Evolutionary conservation across 805 yeast genomes (phyloP).

Genomic region (Teunomyces pallodes): DNA sequence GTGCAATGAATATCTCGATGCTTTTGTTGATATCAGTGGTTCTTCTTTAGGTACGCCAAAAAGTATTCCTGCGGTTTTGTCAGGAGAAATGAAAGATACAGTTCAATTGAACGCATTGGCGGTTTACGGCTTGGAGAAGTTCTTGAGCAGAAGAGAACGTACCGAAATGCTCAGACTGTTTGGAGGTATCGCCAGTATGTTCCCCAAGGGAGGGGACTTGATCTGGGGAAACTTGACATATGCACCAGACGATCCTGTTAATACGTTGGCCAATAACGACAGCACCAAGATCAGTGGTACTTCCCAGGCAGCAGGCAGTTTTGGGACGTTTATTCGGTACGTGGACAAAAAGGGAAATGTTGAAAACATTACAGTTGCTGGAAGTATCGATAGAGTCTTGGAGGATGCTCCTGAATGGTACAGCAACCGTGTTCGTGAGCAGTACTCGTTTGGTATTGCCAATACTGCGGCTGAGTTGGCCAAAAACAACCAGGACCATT

Average conservation of each 20-base stretch:
- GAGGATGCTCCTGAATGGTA: slow-evolving; percentile 78
- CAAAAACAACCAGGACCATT: slow-evolving; percentile 64
- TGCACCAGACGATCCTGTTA: slow-evolving; percentile 70
- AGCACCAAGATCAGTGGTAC: slow-evolving; percentile 15
- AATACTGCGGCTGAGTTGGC: slow-evolving; percentile 54
- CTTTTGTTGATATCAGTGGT: slow-evolving; percentile 86
- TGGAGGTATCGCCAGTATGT: slow-evolving; percentile 95
- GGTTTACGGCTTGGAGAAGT: slow-evolving; percentile 90
- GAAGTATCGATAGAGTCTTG: slow-evolving; percentile 64
- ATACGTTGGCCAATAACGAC: slow-evolving; percentile 18
- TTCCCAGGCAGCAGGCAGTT: slow-evolving; percentile 11
- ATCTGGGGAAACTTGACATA: slow-evolving; percentile 77
- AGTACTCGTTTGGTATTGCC: slow-evolving; percentile 80
- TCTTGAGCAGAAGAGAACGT: slow-evolving; percentile 86
- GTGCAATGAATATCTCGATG: slow-evolving; percentile 82
- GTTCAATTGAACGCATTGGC: slow-evolving; percentile 91
- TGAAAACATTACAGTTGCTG: slow-evolving; percentile 60
- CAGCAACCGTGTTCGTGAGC: slow-evolving; percentile 56
- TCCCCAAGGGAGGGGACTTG: slow-evolving; percentile 90
- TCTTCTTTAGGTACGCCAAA: slow-evolving; percentile 93
- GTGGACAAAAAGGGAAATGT: slow-evolving; percentile 12
- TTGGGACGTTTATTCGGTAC: slow-evolving; percentile 13
- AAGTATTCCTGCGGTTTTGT: slow-evolving; percentile 83
- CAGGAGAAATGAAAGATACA: slow-evolving; percentile 98
- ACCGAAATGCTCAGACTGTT: slow-evolving; percentile 80